phyloP scores from a whole-genome alignment of 305 asterid genomes.

The Rubia occidens region DNA sequence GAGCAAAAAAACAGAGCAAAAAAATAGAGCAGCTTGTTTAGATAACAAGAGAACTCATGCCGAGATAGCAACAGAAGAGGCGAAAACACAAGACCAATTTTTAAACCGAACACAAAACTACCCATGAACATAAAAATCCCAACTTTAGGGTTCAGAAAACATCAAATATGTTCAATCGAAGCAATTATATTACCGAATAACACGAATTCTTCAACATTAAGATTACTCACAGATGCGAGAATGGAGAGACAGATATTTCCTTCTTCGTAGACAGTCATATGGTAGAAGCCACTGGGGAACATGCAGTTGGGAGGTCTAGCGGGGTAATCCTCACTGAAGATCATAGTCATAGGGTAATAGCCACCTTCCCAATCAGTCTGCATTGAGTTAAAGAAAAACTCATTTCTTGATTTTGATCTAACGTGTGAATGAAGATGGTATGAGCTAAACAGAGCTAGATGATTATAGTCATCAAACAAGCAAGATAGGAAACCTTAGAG shows the following conservation, averaged over 20 bases:
- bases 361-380: constrained; percentile 65
- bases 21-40: too few relatives aligned
- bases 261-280: constrained; percentile 45
- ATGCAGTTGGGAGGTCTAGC: constrained; percentile 53
- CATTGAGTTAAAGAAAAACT: not conserved
- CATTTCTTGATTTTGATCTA: not conserved
- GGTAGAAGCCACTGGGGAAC: constrained; percentile 47
- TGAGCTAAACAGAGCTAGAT: too few relatives aligned
- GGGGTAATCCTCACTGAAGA: constrained; percentile 45
- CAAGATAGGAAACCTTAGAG: not conserved
- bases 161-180: too few relatives aligned
- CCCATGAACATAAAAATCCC: too few relatives aligned
- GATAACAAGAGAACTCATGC: too few relatives aligned
- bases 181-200: too few relatives aligned
- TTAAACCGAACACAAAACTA: too few relatives aligned
- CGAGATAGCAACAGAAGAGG: too few relatives aligned
- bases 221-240: constrained; percentile 46
- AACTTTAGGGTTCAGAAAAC: too few relatives aligned
- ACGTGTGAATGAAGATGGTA: not conserved
- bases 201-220: too few relatives aligned
- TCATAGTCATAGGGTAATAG: constrained; percentile 39
- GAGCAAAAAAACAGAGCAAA: too few relatives aligned
- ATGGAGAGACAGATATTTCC: constrained; percentile 51
- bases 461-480: not conserved
- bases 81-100: too few relatives aligned